phyloP scores from a whole-genome alignment of 108 stramenopile species.

The Cyclotella baltica region DNA sequence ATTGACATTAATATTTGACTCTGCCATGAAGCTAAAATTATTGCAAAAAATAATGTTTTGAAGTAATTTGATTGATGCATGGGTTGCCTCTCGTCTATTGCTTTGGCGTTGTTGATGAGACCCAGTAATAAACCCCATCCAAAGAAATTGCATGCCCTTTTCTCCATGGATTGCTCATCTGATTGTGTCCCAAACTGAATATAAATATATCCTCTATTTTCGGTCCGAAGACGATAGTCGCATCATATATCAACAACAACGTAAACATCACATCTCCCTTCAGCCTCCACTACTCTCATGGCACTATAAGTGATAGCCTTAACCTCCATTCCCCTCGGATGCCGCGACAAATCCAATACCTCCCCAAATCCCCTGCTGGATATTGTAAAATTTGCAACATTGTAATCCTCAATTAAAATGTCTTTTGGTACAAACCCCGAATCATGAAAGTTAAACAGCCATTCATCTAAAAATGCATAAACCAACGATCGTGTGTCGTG shows the following conservation, averaged over 20 bases:
- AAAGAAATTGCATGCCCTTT: no score
- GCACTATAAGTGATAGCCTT: constrained; percentile 84
- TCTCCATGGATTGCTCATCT: no score
- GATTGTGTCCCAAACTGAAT: no score
- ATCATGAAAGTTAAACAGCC: constrained; percentile 67
- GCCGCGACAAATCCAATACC: constrained; percentile 57
- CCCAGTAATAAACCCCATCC: no score
- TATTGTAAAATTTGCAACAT: constrained; percentile 18
- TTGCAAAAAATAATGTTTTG: no score
- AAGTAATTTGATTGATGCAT: no score
- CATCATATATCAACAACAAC: constrained; percentile 61
- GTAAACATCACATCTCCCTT: constrained; percentile 47
- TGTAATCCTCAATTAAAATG: constrained; percentile 26
- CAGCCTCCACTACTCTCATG: constrained; percentile 60
- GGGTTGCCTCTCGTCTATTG: no score
- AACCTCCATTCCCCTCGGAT: constrained; percentile 80
- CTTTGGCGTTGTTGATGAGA: no score
- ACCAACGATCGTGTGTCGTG: constrained; percentile 63
- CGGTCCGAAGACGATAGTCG: no score
- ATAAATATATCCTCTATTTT: no score
- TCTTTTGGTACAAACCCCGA: constrained; percentile 54
- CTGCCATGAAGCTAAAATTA: no score
- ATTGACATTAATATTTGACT: no score
- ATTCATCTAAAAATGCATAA: constrained; percentile 78
- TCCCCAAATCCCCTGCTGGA: constrained; percentile 40